Percentiles rank a stretch among this genome's conserved stretches.
Conservation (phyloP, 2,329 filamentous ascomycete genomes). For the Davidsoniella australis region DNA sequence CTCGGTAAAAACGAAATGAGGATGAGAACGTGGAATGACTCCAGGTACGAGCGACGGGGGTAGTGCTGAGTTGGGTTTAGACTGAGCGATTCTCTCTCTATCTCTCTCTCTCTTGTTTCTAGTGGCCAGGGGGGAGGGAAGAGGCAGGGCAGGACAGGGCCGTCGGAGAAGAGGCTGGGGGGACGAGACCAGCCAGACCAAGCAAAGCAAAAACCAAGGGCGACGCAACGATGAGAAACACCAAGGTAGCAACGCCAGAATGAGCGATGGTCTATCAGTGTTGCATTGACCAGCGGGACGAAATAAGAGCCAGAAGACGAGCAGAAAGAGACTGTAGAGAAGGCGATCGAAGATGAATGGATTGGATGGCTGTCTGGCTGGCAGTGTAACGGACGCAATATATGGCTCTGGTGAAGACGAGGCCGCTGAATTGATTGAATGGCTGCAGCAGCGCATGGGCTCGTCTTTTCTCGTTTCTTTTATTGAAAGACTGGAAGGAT, state of each 20-base stretch:
- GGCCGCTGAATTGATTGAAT: no score
- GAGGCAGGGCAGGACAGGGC: neutral
- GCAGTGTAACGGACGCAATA: no score
- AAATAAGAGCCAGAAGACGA: no score
- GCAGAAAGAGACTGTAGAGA: no score
- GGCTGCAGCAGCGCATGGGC: no score
- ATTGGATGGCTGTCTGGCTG: no score
- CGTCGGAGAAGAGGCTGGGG: neutral
- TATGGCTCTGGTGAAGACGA: no score
- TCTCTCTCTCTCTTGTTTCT: neutral
- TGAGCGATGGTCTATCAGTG: no score
- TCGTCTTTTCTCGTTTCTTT: no score
- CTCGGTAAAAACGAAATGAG: slow-evolving; percentile 9
- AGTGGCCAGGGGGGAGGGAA: neutral
- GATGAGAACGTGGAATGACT: slow-evolving; percentile 5
- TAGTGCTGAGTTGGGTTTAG: neutral
- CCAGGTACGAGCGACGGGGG: slow-evolving; percentile 6
- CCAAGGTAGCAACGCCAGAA: neutral
- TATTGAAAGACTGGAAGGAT: no score
- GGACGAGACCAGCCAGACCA: neutral
- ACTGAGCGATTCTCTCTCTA: neutral
- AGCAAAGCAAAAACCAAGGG: neutral
- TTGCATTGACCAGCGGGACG: no score
- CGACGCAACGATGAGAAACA: neutral
- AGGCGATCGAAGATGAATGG: no score